Conservation (phyloP, 2,329 filamentous ascomycete genomes). For the Hypoxylon sp. region DNA sequence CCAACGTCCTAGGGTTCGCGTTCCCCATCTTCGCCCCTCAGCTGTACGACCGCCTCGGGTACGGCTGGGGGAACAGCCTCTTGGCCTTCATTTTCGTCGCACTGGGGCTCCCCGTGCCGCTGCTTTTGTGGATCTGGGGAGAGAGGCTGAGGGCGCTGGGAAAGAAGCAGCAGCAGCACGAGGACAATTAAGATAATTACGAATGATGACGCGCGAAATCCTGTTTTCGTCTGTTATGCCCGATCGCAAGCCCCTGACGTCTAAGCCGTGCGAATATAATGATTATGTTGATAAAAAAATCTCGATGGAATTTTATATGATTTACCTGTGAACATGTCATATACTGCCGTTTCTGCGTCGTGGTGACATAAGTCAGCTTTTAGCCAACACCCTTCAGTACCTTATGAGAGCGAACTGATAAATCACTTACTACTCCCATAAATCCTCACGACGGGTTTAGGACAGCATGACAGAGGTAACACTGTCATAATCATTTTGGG, state of each 20-base stretch:
- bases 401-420: neutral
- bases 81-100: constrained; percentile 58
- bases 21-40: constrained; percentile 70
- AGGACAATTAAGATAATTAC: neutral
- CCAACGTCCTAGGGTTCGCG: constrained; percentile 67
- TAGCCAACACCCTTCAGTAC: neutral
- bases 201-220: neutral
- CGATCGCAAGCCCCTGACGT: neutral
- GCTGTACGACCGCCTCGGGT: constrained; percentile 57
- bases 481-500: no score
- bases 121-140: constrained; percentile 49
- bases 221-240: neutral
- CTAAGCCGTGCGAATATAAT: neutral
- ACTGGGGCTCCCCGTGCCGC: constrained; percentile 43
- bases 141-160: constrained; percentile 44
- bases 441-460: neutral
- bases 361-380: neutral
- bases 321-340: neutral
- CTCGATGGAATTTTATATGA: neutral
- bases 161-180: constrained; percentile 1
- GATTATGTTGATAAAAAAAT: neutral
- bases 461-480: no score
- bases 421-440: neutral
- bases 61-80: constrained; percentile 62
- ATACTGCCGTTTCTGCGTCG: neutral